Base-by-base conservation (phyloP, 108 stramenopile genomes). In the Tribonema minus region DNA sequence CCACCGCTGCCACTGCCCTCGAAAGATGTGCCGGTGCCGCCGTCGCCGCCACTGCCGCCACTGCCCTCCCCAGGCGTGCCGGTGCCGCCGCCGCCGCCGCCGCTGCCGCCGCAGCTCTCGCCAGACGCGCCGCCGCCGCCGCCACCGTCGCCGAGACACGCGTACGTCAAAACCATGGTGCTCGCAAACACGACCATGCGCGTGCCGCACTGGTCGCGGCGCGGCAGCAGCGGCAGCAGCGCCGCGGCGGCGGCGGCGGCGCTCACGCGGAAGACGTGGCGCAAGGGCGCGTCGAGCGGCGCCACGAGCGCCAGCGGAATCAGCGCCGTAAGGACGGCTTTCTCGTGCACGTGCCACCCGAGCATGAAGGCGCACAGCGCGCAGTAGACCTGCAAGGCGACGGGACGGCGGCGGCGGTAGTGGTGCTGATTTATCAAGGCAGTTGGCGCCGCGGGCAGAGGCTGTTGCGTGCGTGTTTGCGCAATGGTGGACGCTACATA, bases 321-420 rank as follows among this genome's bases (percentile, higher is more conserved):
- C 26, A 93, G 69, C 1, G 93, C 84, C 32, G 91, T 92, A 81
- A 98, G 83, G 7, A 96, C 90, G 23, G 95, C 94, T 75, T 98
- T 98, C 87, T 98, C 97, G 76, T 98, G 97, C 36, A 98, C 95
- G 82, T 98, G 97, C 65, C 71, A 88, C 35, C 87, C 88, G 29
- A 86, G 28, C 40, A 86, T 28, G 32, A 86, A 86, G 7, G 80
- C 58, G 41, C 76, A 69, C 41, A 82, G 68, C 40, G 86, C 70
- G 32, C 77, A 79, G 32, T 79, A 68, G 9, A 79, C 77, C 77
- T 79, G 75, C 0, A n/a, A 4, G 4, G 20, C 1, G 27, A 3
- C 65, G 46, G 20, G n/a, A n/a, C n/a, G n/a, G n/a, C n/a, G n/a
- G n/a, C n/a, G n/a, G n/a, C n/a, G n/a, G n/a, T n/a, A n/a, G n/a